Conservation (phyloP, 2,329 filamentous ascomycete genomes). For the Taxawa tesnikishii region DNA sequence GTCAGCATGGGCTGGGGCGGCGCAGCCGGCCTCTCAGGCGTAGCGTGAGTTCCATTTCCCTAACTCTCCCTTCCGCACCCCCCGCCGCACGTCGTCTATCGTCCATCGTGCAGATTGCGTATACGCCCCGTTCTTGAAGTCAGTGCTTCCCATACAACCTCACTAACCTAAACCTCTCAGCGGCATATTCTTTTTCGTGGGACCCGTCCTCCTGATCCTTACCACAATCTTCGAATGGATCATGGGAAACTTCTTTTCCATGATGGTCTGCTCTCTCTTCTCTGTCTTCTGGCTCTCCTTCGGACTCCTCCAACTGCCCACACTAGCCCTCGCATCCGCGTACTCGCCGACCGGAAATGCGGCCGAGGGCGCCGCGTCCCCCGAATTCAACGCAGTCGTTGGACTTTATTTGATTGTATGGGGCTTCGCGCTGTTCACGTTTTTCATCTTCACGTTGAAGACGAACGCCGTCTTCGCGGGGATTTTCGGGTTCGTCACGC, state of each 20-base stretch:
- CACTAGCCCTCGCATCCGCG: constrained; percentile 31
- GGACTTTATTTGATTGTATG: constrained; percentile 40
- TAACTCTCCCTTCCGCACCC: no score
- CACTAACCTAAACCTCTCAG: no score
- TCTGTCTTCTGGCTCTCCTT: constrained; percentile 43
- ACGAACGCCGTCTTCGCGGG: constrained; percentile 38
- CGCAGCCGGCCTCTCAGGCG: constrained; percentile 21
- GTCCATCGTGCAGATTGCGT: no score
- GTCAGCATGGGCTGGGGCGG: constrained; percentile 27
- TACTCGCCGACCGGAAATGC: constrained; percentile 30
- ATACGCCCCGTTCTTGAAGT: no score
- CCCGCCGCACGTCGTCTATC: no score
- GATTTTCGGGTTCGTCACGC: constrained; percentile 37
- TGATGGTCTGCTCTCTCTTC: constrained; percentile 42
- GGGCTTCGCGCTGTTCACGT: constrained; percentile 41
- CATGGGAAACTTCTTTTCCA: constrained; percentile 37
- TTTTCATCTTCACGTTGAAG: constrained; percentile 38
- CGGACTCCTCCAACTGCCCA: constrained; percentile 38
- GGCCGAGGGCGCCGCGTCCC: constrained; percentile 29
- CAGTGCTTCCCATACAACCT: no score
- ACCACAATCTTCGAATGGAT: constrained; percentile 42
- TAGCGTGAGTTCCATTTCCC: constrained; percentile 11
- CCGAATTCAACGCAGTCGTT: constrained; percentile 37
- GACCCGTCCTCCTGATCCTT: constrained; percentile 35
- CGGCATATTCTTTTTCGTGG: constrained; percentile 33